Evolutionary conservation across 306 rosid genomes (phyloP).

Genomic region (Comarum palustre): DNA sequence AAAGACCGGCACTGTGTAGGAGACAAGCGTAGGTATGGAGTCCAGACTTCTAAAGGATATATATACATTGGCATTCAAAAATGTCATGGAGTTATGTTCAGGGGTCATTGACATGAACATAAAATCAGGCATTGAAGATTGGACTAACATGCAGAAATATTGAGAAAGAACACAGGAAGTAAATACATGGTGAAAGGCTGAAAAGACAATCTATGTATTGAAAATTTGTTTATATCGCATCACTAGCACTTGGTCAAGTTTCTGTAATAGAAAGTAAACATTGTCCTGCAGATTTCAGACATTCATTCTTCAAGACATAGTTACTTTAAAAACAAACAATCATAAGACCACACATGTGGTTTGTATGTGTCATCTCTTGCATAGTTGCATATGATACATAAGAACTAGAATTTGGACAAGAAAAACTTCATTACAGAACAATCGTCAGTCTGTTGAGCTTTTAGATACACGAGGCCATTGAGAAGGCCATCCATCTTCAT

Average conservation of each 20-base stretch:
- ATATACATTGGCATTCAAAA: background rate
- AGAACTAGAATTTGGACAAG: background rate
- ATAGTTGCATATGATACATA: background rate
- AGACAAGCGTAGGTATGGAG: background rate
- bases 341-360: slow-evolving; percentile 8
- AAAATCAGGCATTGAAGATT: background rate
- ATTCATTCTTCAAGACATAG: background rate
- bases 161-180: background rate
- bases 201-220: background rate
- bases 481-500: slow-evolving; percentile 14
- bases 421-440: background rate
- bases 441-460: background rate
- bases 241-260: background rate
- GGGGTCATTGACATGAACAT: background rate
- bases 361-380: background rate
- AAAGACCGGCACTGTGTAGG: background rate
- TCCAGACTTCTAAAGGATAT: background rate
- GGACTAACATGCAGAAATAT: background rate
- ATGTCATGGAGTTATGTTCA: background rate
- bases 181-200: background rate
- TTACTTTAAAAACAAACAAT: background rate
- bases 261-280: slow-evolving; percentile 1
- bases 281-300: background rate
- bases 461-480: background rate
- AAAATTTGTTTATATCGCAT: background rate